Base-by-base conservation (phyloP, 176 grass and related monocot genomes). In the maize (Zea mays) region DNA sequence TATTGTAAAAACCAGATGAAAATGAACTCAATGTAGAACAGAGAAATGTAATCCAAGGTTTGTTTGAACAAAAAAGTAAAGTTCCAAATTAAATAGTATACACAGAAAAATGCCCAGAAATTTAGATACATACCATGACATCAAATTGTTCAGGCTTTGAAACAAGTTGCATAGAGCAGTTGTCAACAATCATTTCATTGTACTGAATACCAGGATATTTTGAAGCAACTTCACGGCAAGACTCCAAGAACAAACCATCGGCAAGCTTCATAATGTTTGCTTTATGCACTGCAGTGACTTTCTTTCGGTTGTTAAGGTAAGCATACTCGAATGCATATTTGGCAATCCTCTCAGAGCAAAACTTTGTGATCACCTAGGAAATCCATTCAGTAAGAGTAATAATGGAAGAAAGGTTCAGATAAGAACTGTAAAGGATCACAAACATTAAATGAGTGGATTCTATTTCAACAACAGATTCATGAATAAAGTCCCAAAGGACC, bases 191-290 rank as follows among this genome's bases (percentile, higher is more conserved):
- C 71, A 97, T 93, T 75, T 97, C 94, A 61, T 97, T 90, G 73
- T 97, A 97, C 42, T 93, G 84, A 81, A 97, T 97, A 59, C 91
- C 79, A 16, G 86, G 94, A 80, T 97, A 97, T 63, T 88, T 97
- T 62, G 86, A 89, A 50, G 94, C 94, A 76, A 97, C 85, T 76
- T 93, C 89, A 56, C 91, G 94, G 62, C 94, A 97, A 40, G 94
- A 97, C 73, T 97, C 94, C 72, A 97, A 83, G 86, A 97, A 97
- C 57, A 97, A 86, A 75, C 94, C 94, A 87, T 97, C 94, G 34
- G 94, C 91, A 73, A 97, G 94, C 80, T 97, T 97, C 94, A 97
- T 97, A 75, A 97, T 97, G 74, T 93, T 93, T 71, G 89, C 94
- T 86, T 97, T 97, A 86, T 97, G 94, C 72, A 97, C 91, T 72